These are phyloP conservation scores for Aspergillus steynii DNA, from an alignment of 495 filamentous ascomycete genomes.

Conservation along the genomic window DNA sequence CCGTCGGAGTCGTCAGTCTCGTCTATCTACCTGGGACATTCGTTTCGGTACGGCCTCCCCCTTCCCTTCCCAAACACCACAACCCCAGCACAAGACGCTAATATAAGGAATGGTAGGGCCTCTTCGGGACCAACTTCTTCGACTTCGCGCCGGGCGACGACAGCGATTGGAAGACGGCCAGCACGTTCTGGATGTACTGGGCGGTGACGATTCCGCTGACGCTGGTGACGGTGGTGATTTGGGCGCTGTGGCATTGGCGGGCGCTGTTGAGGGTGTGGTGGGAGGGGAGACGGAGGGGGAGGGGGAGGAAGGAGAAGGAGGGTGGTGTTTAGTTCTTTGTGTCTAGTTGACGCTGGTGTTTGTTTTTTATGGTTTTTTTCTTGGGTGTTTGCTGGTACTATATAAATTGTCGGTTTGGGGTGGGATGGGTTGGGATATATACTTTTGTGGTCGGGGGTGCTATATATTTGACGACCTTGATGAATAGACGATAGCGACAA, in stretches of 20 bases:
- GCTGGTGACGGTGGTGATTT: constrained; percentile 22
- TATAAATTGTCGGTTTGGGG: no score
- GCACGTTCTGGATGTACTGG: constrained; percentile 38
- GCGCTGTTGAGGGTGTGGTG: not conserved
- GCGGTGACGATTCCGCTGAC: constrained; percentile 34
- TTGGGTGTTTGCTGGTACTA: no score
- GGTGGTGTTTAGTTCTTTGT: not conserved
- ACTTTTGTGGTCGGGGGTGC: no score
- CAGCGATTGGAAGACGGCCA: constrained; percentile 17
- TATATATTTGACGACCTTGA: no score
- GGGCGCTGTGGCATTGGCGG: constrained; percentile 26
- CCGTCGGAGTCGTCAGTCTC: constrained; percentile 34
- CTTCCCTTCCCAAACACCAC: not conserved
- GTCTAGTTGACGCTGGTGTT: no score
- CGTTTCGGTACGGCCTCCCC: constrained; percentile 27
- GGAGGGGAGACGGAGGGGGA: not conserved
- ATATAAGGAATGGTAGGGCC: constrained; percentile 16
- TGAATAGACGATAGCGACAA: no score
- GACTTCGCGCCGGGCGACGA: constrained; percentile 17
- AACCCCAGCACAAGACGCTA: no score
- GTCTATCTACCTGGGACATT: constrained; percentile 43
- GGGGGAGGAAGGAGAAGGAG: not conserved
- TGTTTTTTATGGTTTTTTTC: no score
- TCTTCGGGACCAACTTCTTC: constrained; percentile 42
- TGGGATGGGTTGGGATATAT: no score